Conservation (phyloP, 2,329 filamentous ascomycete genomes). For the Xylariaceae sp. region DNA sequence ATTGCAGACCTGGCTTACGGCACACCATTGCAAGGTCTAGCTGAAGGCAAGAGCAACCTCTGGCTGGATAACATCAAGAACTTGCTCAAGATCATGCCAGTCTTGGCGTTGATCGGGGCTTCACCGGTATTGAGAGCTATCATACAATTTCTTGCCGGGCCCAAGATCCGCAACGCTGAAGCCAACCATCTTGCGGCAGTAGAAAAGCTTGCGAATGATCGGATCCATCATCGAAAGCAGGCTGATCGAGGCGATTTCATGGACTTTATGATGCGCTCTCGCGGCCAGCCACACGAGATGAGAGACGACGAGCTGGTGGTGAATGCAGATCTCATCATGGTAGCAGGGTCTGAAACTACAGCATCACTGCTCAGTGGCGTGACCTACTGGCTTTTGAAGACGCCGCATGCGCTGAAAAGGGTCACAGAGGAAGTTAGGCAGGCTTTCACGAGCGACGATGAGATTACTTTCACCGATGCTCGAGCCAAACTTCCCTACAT, state of each 20-base stretch:
- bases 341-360: constrained; percentile 32
- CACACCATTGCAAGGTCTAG: constrained; percentile 30
- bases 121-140: constrained; percentile 16
- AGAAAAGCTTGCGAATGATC: constrained; percentile 21
- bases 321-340: constrained; percentile 32
- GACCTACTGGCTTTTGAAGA: constrained; percentile 30
- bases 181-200: constrained; percentile 26
- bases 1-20: constrained; percentile 29
- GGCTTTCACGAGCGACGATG: constrained; percentile 45
- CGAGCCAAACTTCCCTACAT: constrained; percentile 23
- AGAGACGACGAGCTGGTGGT: constrained; percentile 31
- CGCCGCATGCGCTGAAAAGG: constrained; percentile 29
- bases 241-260: constrained; percentile 32
- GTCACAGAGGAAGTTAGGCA: constrained; percentile 40
- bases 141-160: constrained; percentile 21
- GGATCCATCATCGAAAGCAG: constrained; percentile 25
- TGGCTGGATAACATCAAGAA: constrained; percentile 28
- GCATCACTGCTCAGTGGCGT: constrained; percentile 27
- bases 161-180: constrained; percentile 29
- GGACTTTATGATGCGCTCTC: constrained; percentile 30
- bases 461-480: constrained; percentile 40
- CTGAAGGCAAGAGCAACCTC: constrained; percentile 35
- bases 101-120: constrained; percentile 20
- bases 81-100: constrained; percentile 22
- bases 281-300: constrained; percentile 29